These are phyloP conservation scores for Picea abies DNA, from an alignment of 83 land plant species.

Conservation along the genomic window DNA sequence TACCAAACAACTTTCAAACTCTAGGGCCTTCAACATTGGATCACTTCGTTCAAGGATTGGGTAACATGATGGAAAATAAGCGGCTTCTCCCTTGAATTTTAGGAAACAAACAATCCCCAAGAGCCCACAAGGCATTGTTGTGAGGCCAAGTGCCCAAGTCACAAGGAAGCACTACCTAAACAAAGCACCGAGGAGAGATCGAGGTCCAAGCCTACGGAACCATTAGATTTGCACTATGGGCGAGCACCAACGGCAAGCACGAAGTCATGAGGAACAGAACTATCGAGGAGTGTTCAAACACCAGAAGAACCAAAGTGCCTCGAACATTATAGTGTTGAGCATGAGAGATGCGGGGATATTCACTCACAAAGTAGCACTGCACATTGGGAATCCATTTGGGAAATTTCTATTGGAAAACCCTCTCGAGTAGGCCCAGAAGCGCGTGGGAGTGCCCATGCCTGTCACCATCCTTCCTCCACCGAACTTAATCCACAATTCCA, in stretches of 20 bases:
- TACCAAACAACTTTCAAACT: not conserved
- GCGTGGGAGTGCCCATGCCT: not conserved
- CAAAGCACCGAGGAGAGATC: too few species aligned
- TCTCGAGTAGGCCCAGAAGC: conserved; percentile 79
- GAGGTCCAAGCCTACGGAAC: too few species aligned
- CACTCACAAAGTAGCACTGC: conserved; percentile 69
- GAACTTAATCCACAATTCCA: too few species aligned
- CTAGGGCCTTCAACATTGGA: not conserved
- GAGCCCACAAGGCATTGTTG: too few species aligned
- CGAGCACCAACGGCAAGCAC: too few species aligned
- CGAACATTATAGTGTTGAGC: conserved; percentile 73
- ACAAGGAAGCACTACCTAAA: too few species aligned
- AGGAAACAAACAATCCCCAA: too few species aligned
- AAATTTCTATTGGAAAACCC: conserved; percentile 71
- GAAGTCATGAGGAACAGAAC: too few species aligned
- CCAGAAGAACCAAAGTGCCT: conserved; percentile 88
- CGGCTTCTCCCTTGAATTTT: too few species aligned
- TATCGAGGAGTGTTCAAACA: conserved; percentile 48
- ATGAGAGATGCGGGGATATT: conserved; percentile 69
- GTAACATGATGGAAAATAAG: not conserved
- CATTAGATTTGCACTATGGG: too few species aligned
- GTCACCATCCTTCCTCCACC: conserved; percentile 31
- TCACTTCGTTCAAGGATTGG: not conserved
- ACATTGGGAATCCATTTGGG: conserved; percentile 98
- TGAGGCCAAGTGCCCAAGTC: too few species aligned